Conservation (phyloP, 2,329 filamentous ascomycete genomes). For the Colletotrichum orchidophilum region DNA sequence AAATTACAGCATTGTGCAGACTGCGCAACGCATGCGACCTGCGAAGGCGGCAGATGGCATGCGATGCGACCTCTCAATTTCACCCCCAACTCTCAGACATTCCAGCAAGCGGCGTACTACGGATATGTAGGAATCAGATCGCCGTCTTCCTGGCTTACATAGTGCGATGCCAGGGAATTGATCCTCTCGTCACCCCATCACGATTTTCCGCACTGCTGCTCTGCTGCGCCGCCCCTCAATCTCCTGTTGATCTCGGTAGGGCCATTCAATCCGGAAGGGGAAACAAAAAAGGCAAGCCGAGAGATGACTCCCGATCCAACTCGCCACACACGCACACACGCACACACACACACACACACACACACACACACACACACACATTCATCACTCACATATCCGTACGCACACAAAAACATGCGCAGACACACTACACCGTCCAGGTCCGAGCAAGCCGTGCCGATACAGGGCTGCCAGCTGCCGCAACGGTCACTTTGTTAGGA, state of each 20-base stretch:
- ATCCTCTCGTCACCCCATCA: constrained; percentile 21
- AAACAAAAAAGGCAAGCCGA: constrained; percentile 13
- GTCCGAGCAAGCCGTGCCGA: constrained; percentile 7
- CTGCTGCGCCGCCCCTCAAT: constrained; percentile 25
- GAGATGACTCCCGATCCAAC: constrained; percentile 11
- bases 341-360: background rate
- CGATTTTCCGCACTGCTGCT: background rate
- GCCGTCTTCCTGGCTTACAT: background rate
- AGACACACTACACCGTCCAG: background rate
- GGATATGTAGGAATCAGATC: constrained; percentile 24
- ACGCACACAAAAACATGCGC: background rate
- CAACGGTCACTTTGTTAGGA: background rate
- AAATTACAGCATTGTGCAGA: constrained; percentile 5
- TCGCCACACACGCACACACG: background rate
- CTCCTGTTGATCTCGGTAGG: constrained; percentile 30
- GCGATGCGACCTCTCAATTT: constrained; percentile 3
- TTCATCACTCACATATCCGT: background rate
- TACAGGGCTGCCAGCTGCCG: constrained; percentile 22
- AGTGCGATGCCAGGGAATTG: background rate
- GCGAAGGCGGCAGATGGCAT: constrained; percentile 12
- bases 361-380: background rate
- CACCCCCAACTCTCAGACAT: constrained; percentile 3
- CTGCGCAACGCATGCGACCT: constrained; percentile 10
- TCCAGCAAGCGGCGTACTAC: constrained; percentile 7
- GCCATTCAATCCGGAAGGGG: constrained; percentile 12